phyloP scores from a whole-genome alignment of 768 basidiomycete species.

The Trametes cinnabarina region DNA sequence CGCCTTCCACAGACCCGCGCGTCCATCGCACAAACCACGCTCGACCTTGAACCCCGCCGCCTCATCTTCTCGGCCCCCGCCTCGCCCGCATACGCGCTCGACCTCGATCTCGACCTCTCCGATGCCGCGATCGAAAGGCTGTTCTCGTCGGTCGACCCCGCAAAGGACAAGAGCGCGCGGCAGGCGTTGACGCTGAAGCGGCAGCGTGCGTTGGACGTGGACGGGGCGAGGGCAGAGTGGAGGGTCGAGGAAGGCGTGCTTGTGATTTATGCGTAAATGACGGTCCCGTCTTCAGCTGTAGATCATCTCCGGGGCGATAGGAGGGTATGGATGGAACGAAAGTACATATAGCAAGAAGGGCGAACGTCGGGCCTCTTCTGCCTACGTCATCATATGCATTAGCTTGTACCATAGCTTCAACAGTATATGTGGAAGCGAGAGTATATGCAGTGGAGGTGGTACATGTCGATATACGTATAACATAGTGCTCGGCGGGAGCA shows the following conservation, averaged over 20 bases:
- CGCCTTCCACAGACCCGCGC: slow-evolving; percentile 41
- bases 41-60: slow-evolving; percentile 66
- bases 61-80: slow-evolving; percentile 51
- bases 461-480: slow-evolving; percentile 3
- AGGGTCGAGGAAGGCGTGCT: slow-evolving; percentile 51
- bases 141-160: slow-evolving; percentile 17
- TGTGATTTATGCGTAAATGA: slow-evolving; percentile 39
- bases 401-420: too few relatives aligned
- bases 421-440: background rate
- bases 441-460: background rate
- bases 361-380: too few relatives aligned
- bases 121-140: slow-evolving; percentile 51
- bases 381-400: too few relatives aligned
- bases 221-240: slow-evolving; percentile 68
- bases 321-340: too few relatives aligned
- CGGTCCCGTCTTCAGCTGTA: too few relatives aligned
- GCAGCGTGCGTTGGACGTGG: slow-evolving; percentile 57
- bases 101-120: slow-evolving; percentile 53
- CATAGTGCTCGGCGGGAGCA: background rate
- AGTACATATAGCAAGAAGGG: too few relatives aligned
- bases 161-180: slow-evolving; percentile 22
- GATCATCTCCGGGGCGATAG: too few relatives aligned
- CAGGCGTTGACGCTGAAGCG: slow-evolving; percentile 53
- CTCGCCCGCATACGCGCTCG: slow-evolving; percentile 39
- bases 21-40: slow-evolving; percentile 44